Conservation (phyloP, 352 stramenopile genomes). For the Phytophthora quininea region DNA sequence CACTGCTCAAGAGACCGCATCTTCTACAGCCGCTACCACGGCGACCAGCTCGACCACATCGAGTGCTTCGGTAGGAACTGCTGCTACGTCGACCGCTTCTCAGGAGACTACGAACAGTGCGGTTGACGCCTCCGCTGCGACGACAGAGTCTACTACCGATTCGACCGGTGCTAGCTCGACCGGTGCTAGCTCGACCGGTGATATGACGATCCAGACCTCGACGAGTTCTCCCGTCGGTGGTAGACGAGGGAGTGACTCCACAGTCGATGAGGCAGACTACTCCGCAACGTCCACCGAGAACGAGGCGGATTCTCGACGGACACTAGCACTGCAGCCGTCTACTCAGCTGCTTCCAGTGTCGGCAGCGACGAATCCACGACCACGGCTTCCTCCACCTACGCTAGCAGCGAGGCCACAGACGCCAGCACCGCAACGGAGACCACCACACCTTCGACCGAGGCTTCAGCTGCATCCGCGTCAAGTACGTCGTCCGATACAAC, state of each 20-base stretch:
- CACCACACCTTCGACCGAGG: background rate
- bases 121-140: background rate
- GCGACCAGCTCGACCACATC: background rate
- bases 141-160: too few relatives aligned
- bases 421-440: background rate
- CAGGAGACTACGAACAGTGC: background rate
- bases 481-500: background rate
- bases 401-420: background rate
- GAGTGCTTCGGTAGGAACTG: too few relatives aligned
- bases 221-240: conserved; percentile 3
- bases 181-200: background rate
- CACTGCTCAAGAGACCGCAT: background rate
- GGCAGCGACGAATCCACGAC: background rate
- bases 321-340: background rate
- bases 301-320: background rate
- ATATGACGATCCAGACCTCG: background rate
- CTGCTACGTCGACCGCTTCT: too few relatives aligned
- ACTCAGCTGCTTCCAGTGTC: background rate
- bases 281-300: background rate
- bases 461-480: background rate
- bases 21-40: background rate
- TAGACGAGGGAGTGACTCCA: background rate
- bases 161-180: background rate
- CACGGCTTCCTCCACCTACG: background rate
- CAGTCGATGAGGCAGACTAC: background rate